phyloP scores from a whole-genome alignment of 192 early-diverging fungal species.

The Linnemannia hyalina region DNA sequence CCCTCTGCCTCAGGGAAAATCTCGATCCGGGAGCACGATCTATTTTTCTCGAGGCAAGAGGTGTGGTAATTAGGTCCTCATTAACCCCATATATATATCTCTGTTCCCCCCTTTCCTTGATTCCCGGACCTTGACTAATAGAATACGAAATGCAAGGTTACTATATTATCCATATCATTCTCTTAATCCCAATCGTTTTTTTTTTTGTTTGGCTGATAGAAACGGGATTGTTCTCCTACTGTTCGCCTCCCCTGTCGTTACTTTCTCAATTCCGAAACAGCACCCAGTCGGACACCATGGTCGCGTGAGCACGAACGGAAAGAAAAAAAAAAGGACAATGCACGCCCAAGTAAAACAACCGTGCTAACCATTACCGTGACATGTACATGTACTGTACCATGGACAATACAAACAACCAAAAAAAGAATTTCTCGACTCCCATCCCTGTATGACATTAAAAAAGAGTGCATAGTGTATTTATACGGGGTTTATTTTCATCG shows the following conservation, averaged over 20 bases:
- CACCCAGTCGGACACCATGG: neutral
- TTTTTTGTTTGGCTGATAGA: neutral
- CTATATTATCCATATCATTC: neutral
- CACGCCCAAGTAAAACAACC: neutral
- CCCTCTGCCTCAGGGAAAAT: neutral
- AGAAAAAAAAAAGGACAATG: neutral
- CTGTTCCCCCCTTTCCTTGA: too few relatives aligned
- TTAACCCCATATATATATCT: too few relatives aligned
- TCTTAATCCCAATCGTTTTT: neutral
- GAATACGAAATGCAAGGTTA: neutral
- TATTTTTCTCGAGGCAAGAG: neutral
- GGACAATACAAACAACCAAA: neutral
- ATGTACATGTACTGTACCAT: neutral
- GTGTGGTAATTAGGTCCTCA: too few relatives aligned
- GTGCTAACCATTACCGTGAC: neutral
- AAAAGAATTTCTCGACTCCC: neutral
- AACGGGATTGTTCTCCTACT: neutral
- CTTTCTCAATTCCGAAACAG: neutral
- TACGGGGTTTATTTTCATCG: neutral
- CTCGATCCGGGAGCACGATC: neutral
- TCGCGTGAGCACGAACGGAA: neutral
- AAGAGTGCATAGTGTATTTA: neutral
- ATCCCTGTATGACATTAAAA: neutral
- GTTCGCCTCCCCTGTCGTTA: neutral
- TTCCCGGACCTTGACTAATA: neutral